Conservation (phyloP, 495 filamentous ascomycete genomes). For the Podospora pseudoanserina region DNA sequence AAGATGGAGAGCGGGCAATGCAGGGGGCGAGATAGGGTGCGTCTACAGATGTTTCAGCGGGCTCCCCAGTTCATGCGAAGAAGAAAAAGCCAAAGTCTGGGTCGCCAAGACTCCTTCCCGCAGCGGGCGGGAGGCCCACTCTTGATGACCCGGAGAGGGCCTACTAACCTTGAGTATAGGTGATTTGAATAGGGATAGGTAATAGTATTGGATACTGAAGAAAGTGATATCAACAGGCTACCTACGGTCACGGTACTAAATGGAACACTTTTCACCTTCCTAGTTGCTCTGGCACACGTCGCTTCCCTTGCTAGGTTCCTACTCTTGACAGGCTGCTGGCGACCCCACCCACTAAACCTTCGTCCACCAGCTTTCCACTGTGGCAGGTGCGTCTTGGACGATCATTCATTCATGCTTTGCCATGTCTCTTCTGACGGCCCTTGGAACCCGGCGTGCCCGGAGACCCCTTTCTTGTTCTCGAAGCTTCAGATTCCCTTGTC, state of each 20-base stretch:
- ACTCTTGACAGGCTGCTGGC: no score
- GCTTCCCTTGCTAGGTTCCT: no score
- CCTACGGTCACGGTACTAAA: no score
- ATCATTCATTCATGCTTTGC: neutral
- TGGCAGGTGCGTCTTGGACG: neutral
- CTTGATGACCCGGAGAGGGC: neutral
- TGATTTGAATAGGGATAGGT: no score
- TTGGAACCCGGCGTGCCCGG: neutral
- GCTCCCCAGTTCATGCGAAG: neutral
- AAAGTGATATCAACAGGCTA: no score
- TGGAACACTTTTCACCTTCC: no score
- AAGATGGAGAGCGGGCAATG: neutral
- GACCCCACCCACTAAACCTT: no score
- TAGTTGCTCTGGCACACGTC: no score
- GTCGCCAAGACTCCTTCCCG: neutral
- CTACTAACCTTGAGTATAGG: neutral
- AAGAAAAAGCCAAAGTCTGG: neutral
- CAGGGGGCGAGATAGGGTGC: neutral
- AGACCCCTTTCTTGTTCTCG: neutral
- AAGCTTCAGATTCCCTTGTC: neutral
- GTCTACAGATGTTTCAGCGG: neutral
- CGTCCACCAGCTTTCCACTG: no score
- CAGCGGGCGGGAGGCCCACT: neutral
- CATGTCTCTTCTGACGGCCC: neutral
- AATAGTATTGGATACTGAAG: no score